Evolutionary conservation across 768 basidiomycete genomes (phyloP).

Genomic region (Russula lepida): DNA sequence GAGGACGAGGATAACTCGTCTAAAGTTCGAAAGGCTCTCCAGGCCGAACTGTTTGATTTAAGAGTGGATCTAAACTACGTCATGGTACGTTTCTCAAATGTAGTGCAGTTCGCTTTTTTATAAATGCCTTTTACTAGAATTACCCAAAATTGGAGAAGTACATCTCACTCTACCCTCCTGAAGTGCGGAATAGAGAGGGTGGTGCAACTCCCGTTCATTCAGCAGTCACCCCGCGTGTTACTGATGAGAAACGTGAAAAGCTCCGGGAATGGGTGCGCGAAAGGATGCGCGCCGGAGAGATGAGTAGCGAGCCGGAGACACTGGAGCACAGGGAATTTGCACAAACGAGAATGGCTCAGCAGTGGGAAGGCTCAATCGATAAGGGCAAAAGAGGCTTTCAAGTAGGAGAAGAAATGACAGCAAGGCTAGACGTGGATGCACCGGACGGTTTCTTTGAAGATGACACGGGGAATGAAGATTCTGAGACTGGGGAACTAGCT

Average conservation of each 20-base stretch:
- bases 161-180: conserved; percentile 80
- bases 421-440: conserved; percentile 12
- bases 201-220: conserved; percentile 11
- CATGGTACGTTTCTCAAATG: conserved; percentile 40
- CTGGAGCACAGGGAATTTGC: conserved; percentile 3
- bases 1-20: conserved; percentile 31
- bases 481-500: neutral
- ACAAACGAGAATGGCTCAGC: neutral
- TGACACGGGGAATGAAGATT: conserved; percentile 13
- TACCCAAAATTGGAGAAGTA: conserved; percentile 85
- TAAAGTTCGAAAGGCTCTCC: conserved; percentile 32
- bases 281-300: conserved; percentile 51
- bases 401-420: neutral
- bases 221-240: conserved; percentile 22
- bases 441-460: conserved; percentile 29
- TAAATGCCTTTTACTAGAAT: conserved; percentile 40
- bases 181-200: conserved; percentile 33
- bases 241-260: conserved; percentile 46
- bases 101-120: neutral
- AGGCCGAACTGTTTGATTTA: conserved; percentile 46
- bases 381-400: neutral
- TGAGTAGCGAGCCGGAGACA: conserved; percentile 54
- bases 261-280: conserved; percentile 50
- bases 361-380: neutral
- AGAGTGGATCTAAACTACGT: conserved; percentile 91